These are phyloP conservation scores for Oxytropis ochrocephala DNA, from an alignment of 306 rosid species.

Conservation along the genomic window DNA sequence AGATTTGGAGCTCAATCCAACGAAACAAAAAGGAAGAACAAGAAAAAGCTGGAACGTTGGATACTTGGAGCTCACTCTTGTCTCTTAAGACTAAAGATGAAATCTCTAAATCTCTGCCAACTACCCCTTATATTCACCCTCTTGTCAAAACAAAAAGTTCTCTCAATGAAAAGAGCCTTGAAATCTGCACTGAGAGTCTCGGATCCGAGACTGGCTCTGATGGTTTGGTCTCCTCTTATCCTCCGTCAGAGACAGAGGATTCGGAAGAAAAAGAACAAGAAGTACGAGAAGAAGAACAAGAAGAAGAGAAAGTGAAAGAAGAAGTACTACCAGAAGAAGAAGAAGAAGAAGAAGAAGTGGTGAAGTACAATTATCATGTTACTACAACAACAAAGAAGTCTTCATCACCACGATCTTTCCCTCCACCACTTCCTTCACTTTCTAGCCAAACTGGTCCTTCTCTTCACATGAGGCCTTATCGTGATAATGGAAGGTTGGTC, in stretches of 20 bases:
- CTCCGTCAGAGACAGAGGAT: constrained; percentile 40
- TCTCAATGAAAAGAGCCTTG: constrained; percentile 57
- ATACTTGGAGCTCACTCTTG: constrained; percentile 53
- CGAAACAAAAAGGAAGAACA: constrained; percentile 24
- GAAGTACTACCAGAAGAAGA: neutral
- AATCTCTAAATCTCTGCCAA: constrained; percentile 27
- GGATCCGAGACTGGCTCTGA: constrained; percentile 97
- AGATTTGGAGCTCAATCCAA: constrained; percentile 46
- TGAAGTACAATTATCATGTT: constrained; percentile 26
- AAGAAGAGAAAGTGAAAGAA: neutral
- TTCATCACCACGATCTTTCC: constrained; percentile 34
- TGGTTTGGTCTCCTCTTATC: constrained; percentile 46
- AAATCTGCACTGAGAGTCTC: constrained; percentile 81
- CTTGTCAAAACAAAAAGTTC: constrained; percentile 52
- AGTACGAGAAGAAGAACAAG: neutral
- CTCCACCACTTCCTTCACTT: constrained; percentile 71
- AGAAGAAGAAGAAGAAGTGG: constrained; percentile 22
- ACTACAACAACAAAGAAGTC: constrained; percentile 22
- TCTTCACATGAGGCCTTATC: constrained; percentile 49
- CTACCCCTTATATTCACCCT: constrained; percentile 70
- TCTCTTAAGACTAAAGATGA: constrained; percentile 35
- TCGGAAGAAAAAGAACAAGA: neutral
- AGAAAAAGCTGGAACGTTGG: constrained; percentile 28
- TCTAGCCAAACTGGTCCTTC: constrained; percentile 36
- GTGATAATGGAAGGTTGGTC: constrained; percentile 77